These are phyloP conservation scores for Daedaleopsis nitida DNA, from an alignment of 768 basidiomycete genomes.

Conservation along the genomic window DNA sequence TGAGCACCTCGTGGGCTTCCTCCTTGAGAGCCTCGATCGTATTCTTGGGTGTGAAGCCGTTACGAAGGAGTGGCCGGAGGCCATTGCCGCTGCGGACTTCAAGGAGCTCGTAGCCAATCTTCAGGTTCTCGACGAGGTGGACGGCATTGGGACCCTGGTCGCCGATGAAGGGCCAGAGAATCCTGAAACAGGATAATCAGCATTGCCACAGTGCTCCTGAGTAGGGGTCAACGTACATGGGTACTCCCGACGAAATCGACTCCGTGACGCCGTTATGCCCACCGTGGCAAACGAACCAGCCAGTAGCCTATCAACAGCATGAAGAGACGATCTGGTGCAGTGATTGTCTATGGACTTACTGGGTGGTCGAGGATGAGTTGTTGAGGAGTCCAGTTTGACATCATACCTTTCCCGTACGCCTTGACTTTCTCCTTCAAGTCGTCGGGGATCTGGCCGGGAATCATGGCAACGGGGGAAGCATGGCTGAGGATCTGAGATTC, in stretches of 20 bases:
- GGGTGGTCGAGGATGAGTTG: conserved; percentile 26
- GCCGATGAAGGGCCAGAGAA: conserved; percentile 28
- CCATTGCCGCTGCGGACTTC: conserved; percentile 26
- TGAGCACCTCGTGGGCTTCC: conserved; percentile 23
- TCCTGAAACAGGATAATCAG: conserved; percentile 15
- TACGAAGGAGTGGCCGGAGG: conserved; percentile 19
- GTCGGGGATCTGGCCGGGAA: conserved; percentile 12
- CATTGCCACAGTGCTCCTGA: too few species aligned
- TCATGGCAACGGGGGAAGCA: conserved; percentile 13
- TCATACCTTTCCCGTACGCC: conserved; percentile 19
- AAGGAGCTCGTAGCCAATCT: conserved; percentile 30
- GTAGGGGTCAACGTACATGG: not conserved
- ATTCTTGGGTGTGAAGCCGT: conserved; percentile 19
- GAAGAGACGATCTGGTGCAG: not conserved
- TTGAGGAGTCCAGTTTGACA: conserved; percentile 28
- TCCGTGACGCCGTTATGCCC: conserved; percentile 28
- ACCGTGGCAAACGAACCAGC: conserved; percentile 30
- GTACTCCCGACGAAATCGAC: conserved; percentile 23
- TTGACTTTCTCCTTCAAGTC: conserved; percentile 19
- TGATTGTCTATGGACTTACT: conserved; percentile 11
- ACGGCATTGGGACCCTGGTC: conserved; percentile 28
- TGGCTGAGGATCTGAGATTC: conserved; percentile 23
- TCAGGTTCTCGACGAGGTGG: conserved; percentile 22
- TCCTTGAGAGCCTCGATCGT: conserved; percentile 25
- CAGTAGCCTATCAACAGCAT: conserved; percentile 20